Evolutionary conservation across 75 land plant genomes (phyloP).

Genomic region (Pinus albicaulis): DNA sequence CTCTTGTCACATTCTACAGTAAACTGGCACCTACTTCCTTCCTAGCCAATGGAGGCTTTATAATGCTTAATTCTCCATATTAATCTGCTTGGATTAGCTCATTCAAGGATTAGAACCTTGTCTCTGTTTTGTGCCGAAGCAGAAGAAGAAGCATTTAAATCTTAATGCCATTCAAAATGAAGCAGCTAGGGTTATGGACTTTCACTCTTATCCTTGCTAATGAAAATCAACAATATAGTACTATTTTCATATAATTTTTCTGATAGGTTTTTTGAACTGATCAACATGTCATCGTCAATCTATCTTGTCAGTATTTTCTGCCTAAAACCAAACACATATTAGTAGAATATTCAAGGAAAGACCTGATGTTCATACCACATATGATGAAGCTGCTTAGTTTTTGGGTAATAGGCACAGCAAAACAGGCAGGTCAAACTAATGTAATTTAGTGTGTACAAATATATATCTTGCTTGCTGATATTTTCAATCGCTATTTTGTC

Average conservation of each 20-base stretch:
- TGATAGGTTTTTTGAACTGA: too few species aligned
- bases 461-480: neutral
- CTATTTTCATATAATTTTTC: too few species aligned
- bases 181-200: neutral
- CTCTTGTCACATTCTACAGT: neutral
- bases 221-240: too few species aligned
- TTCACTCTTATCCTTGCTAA: neutral
- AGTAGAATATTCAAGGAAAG: neutral
- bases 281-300: neutral
- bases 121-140: neutral
- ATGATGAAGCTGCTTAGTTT: neutral
- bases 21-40: neutral
- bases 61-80: neutral
- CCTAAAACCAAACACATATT: neutral
- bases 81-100: neutral
- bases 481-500: neutral
- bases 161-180: neutral
- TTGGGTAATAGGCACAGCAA: neutral
- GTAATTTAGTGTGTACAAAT: neutral
- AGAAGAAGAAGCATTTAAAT: neutral
- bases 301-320: neutral
- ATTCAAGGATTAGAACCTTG: neutral
- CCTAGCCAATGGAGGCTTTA: neutral
- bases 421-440: neutral
- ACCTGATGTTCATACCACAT: too few species aligned